Conservation (phyloP, 768 basidiomycete genomes). For the Lyophyllum atratum region DNA sequence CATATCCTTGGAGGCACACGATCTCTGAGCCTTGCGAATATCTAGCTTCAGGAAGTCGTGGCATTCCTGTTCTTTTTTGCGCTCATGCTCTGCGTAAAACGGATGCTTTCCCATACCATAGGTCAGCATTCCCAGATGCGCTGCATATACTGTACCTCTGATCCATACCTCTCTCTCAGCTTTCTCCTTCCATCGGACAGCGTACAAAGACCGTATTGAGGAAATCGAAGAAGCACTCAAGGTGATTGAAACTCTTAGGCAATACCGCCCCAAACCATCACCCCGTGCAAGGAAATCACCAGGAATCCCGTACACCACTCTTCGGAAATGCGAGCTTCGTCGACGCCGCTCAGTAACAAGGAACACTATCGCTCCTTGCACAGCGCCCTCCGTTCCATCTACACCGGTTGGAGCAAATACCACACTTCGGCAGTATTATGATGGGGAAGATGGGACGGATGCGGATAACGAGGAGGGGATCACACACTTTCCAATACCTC, state of each 20-base stretch:
- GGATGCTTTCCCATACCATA: slow-evolving; percentile 71
- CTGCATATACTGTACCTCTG: not conserved
- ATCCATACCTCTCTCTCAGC: slow-evolving; percentile 37
- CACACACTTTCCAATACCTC: not conserved
- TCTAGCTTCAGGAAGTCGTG: slow-evolving; percentile 60
- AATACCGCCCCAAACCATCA: slow-evolving; percentile 55
- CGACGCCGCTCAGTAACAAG: slow-evolving; percentile 35
- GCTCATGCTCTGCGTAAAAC: slow-evolving; percentile 61
- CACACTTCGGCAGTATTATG: slow-evolving; percentile 11
- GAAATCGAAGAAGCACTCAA: slow-evolving; percentile 52
- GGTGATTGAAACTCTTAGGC: slow-evolving; percentile 67
- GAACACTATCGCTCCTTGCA: slow-evolving; percentile 40
- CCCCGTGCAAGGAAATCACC: slow-evolving; percentile 28
- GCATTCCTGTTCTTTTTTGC: slow-evolving; percentile 78
- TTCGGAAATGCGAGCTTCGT: slow-evolving; percentile 31
- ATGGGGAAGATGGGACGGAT: slow-evolving; percentile 11
- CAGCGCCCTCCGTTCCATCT: slow-evolving; percentile 28
- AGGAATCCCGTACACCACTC: slow-evolving; percentile 46
- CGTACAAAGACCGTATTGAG: slow-evolving; percentile 71
- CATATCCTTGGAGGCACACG: not conserved
- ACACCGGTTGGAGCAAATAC: slow-evolving; percentile 16
- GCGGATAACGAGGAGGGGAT: slow-evolving; percentile 21
- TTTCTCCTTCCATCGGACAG: slow-evolving; percentile 76
- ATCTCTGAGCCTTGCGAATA: not conserved
- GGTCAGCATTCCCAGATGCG: slow-evolving; percentile 25